Conservation (phyloP, 805 yeast species). For the Citeromyces nyonsensis region DNA sequence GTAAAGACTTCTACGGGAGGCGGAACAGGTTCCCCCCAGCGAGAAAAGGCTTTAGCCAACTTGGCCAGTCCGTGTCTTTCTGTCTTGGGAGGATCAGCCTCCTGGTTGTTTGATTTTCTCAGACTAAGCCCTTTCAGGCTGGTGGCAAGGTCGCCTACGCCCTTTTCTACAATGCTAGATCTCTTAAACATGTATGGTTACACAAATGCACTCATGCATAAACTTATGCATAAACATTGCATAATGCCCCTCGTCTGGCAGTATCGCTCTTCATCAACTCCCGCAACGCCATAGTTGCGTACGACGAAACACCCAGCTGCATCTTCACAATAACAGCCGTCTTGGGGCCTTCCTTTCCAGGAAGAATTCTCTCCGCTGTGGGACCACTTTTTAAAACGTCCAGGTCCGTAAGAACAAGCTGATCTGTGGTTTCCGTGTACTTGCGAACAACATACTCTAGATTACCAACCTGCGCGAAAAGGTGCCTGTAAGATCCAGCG, state of each 20-base stretch:
- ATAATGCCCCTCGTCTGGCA: background rate
- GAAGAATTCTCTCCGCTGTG: constrained; percentile 11
- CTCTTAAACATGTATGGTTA: background rate
- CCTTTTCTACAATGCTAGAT: background rate
- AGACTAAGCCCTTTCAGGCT: background rate
- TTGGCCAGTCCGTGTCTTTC: constrained; percentile 3
- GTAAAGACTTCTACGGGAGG: background rate
- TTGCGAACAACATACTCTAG: constrained; percentile 46
- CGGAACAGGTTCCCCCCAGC: constrained; percentile 1
- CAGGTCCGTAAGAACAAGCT: constrained; percentile 68
- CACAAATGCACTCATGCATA: background rate
- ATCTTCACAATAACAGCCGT: constrained; percentile 63
- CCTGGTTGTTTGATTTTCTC: background rate
- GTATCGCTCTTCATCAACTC: constrained; percentile 78
- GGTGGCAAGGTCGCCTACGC: background rate
- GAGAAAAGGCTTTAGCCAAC: background rate
- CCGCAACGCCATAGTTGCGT: constrained; percentile 95
- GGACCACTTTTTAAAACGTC: constrained; percentile 20
- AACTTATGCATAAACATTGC: background rate
- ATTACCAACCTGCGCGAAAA: constrained; percentile 50
- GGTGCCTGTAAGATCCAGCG: constrained; percentile 75
- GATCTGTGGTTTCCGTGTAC: constrained; percentile 52
- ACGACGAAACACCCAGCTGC: constrained; percentile 73
- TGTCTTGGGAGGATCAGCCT: constrained; percentile 2
- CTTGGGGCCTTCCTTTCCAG: constrained; percentile 23